phyloP scores from a whole-genome alignment of 768 basidiomycete genomes.

The Cystobasidium tubakii region DNA sequence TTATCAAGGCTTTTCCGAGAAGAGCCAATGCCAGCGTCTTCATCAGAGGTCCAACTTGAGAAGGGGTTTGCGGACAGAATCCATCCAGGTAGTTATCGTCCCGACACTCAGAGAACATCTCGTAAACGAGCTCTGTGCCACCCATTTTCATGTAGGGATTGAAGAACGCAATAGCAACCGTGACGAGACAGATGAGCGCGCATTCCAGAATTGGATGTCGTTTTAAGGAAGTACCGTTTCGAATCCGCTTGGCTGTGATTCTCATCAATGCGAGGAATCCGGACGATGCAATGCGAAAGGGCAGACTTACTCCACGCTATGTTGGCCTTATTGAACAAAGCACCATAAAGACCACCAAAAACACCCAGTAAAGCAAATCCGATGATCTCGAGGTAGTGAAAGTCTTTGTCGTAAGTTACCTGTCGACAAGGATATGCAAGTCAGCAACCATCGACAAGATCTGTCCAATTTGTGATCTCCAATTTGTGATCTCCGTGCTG shows the following conservation, averaged over 20 bases:
- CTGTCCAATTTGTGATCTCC: too few species aligned
- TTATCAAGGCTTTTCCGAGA: conserved; percentile 71
- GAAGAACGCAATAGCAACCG: conserved; percentile 70
- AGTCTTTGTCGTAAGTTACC: conserved; percentile 72
- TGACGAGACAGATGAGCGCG: conserved; percentile 63
- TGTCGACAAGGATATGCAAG: not conserved
- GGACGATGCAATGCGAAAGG: not conserved
- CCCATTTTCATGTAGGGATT: conserved; percentile 90
- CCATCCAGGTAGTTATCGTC: conserved; percentile 58
- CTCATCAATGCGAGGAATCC: not conserved
- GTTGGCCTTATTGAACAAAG: conserved; percentile 79
- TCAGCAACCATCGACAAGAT: too few species aligned
- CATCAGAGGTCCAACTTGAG: conserved; percentile 61
- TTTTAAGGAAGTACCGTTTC: conserved; percentile 73
- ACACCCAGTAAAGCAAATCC: conserved; percentile 79
- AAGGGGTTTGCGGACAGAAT: conserved; percentile 59
- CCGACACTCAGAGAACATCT: conserved; percentile 55
- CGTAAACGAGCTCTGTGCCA: conserved; percentile 88
- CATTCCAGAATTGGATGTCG: conserved; percentile 77
- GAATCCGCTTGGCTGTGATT: conserved; percentile 60
- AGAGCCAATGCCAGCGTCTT: conserved; percentile 66
- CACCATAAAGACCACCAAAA: conserved; percentile 92
- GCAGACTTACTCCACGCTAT: conserved; percentile 49
- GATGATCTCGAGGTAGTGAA: conserved; percentile 79
- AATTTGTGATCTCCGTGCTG: too few species aligned